These are phyloP conservation scores for Crucibulum laeve DNA, from an alignment of 768 basidiomycete species.

Conservation along the genomic window DNA sequence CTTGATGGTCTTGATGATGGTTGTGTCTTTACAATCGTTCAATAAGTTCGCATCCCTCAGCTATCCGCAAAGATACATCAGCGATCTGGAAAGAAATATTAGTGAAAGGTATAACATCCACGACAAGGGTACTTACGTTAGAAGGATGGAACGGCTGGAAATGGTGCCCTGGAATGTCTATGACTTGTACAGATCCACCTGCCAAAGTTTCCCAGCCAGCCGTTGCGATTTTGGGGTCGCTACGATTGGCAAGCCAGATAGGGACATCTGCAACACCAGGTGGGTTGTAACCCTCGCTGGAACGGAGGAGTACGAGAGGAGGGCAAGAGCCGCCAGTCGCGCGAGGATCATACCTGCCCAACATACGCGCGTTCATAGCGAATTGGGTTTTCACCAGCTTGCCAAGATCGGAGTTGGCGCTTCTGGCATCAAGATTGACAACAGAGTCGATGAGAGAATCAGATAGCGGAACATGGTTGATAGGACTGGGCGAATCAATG, in stretches of 20 bases:
- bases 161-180: conserved; percentile 65
- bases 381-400: conserved; percentile 45
- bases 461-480: conserved; percentile 47
- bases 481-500: conserved; percentile 64
- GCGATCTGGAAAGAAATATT: no score
- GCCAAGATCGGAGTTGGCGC: conserved; percentile 22
- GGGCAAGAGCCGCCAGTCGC: conserved; percentile 17
- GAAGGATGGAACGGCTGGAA: conserved; percentile 49
- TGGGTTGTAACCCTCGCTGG: conserved; percentile 38
- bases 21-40: no score
- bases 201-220: conserved; percentile 46
- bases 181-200: conserved; percentile 29
- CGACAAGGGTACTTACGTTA: conserved; percentile 44
- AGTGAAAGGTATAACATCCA: no score
- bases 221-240: conserved; percentile 22
- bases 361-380: conserved; percentile 38
- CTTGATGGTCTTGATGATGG: no score
- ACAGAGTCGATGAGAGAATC: conserved; percentile 44
- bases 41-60: no score
- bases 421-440: conserved; percentile 25
- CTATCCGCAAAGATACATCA: no score
- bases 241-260: conserved; percentile 48
- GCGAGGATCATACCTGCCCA: conserved; percentile 40
- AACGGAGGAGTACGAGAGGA: conserved; percentile 50
- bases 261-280: conserved; percentile 32